Evolutionary conservation across 1,284 basidiomycete species (phyloP).

Genomic region (Cryptococcus floricola): DNA sequence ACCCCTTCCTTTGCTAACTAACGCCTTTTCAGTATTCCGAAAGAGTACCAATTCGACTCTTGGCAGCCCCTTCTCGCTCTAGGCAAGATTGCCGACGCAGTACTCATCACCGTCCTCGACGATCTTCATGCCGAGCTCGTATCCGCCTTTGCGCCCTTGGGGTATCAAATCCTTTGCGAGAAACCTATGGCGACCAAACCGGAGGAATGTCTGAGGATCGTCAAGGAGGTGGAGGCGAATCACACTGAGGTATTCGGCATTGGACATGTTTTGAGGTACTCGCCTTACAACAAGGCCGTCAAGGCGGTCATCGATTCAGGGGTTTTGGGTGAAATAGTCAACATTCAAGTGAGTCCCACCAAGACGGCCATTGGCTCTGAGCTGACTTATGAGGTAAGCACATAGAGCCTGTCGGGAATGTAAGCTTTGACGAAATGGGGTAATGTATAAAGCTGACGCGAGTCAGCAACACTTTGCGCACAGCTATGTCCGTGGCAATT

Average conservation of each 20-base stretch:
- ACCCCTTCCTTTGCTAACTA: neutral
- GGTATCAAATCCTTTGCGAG: constrained; percentile 82
- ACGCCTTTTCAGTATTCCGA: constrained; percentile 52
- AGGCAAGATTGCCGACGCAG: constrained; percentile 70
- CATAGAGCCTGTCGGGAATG: constrained; percentile 41
- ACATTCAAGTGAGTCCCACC: constrained; percentile 55
- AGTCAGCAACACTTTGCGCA: constrained; percentile 72
- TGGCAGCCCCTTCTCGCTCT: constrained; percentile 67
- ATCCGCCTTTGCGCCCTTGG: constrained; percentile 67
- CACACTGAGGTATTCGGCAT: constrained; percentile 68
- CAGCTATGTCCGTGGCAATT: constrained; percentile 64
- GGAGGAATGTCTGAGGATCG: constrained; percentile 69
- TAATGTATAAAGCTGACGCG: constrained; percentile 30
- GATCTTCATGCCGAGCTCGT: constrained; percentile 69
- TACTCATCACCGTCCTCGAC: constrained; percentile 67
- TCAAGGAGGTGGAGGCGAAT: constrained; percentile 60
- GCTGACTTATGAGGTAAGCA: constrained; percentile 14
- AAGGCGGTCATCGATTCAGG: constrained; percentile 67
- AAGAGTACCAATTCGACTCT: constrained; percentile 63
- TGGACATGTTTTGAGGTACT: constrained; percentile 78
- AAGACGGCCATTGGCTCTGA: too few species aligned
- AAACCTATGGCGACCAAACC: constrained; percentile 80
- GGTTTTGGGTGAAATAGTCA: constrained; percentile 68
- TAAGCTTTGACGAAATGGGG: constrained; percentile 9
- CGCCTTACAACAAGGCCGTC: constrained; percentile 69